Base-by-base conservation (phyloP, 805 yeast genomes). In the Barnettozyma sp. region DNA sequence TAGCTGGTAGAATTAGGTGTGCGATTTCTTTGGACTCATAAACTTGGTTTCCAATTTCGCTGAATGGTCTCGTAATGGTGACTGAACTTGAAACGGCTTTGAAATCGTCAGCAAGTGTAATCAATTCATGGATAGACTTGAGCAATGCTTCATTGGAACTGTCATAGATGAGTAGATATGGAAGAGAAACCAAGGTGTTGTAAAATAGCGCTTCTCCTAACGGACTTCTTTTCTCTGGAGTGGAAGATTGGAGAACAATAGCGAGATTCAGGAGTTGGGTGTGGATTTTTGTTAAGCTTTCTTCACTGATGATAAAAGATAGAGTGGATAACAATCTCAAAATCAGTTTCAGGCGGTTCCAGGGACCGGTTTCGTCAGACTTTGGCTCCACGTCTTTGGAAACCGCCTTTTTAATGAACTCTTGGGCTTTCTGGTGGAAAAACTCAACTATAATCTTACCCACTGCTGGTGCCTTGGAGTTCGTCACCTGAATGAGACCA, bases 381-480 rank as follows among this genome's bases (percentile, higher is more conserved):
- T 45, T 45, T n/a, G 48, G 50, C 10, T 54, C 48, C 5, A 41
- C 33, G 11, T 48, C 48, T 21, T 48, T 54, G 19, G 54, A 49
- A 7, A 49, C 36, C 19, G 58, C 50, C 6, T 45, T 42, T 20
- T 71, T 68, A 33, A 85, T 56, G 29, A 76, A 63, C 15, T 61
- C 66, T 48, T 82, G 83, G 13, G 79, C 63, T 49, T 74, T 71
- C 18, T 70, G 68, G 45, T 81, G 87, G 44, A 85, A 68, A 58
- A 62, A 81, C 44, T 81, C 87, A 17, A 85, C 58, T 10, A 84
- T 71, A 33, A 73, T 71, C 45, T 76, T 73, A 34, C 94, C 90
- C 28, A 84, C 77, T 25, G 71, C 63, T 23, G 73, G 70, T 56
- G 75, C 76, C 40, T 70, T 70, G 17, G 81, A 65, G 59, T 82